These are phyloP conservation scores for Postia placenta DNA, from an alignment of 768 basidiomycete species.

Conservation along the genomic window DNA sequence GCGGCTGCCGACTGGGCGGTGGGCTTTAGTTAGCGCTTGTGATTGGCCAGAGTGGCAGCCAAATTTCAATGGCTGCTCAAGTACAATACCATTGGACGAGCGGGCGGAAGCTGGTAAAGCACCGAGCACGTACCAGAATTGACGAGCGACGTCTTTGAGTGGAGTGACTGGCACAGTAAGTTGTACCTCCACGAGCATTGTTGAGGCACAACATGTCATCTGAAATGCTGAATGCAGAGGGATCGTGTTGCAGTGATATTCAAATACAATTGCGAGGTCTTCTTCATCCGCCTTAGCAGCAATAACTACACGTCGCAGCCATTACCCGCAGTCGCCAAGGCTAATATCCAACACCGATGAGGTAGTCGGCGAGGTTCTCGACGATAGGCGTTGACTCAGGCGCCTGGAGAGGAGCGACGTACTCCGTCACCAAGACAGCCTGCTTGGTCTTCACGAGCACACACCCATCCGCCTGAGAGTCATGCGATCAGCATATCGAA, in stretches of 20 bases:
- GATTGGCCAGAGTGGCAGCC: too few species aligned
- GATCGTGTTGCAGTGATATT: background rate
- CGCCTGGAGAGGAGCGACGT: slow-evolving; percentile 57
- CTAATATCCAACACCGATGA: slow-evolving; percentile 55
- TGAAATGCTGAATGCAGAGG: background rate
- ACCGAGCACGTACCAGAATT: too few species aligned
- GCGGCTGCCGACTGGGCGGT: too few species aligned
- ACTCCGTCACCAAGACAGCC: slow-evolving; percentile 80
- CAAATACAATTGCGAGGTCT: slow-evolving; percentile 3
- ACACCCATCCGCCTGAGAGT: slow-evolving; percentile 63
- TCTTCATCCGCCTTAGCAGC: slow-evolving; percentile 1
- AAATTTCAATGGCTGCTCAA: too few species aligned
- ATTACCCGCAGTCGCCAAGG: background rate
- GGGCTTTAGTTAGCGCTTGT: too few species aligned
- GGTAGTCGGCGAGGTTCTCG: slow-evolving; percentile 71
- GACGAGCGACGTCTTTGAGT: too few species aligned
- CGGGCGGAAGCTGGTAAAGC: too few species aligned
- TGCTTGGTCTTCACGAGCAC: slow-evolving; percentile 75
- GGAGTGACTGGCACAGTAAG: too few species aligned
- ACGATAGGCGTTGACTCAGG: slow-evolving; percentile 61
- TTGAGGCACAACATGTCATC: too few species aligned
- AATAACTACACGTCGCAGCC: background rate
- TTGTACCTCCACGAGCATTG: too few species aligned
- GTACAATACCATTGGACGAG: too few species aligned
- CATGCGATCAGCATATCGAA: background rate